Evolutionary conservation across 2,329 filamentous ascomycete species (phyloP).

Genomic region (Aspergillus sp.): DNA sequence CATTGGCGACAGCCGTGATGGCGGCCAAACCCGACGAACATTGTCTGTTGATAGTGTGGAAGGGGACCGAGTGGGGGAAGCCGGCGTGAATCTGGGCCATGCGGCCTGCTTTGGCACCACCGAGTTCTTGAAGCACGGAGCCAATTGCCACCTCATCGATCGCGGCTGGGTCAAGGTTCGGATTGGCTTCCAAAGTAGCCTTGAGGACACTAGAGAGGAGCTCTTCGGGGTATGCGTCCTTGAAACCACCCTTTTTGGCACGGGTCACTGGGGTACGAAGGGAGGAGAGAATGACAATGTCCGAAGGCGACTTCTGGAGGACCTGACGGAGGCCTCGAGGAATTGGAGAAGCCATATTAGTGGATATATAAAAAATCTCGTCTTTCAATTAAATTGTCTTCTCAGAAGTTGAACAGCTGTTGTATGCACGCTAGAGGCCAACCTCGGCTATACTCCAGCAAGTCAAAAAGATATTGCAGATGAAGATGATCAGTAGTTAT

Average conservation of each 20-base stretch:
- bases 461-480: constrained; percentile 30
- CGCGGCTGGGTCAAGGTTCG: constrained; percentile 68
- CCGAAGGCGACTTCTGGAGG: constrained; percentile 71
- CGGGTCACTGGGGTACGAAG: constrained; percentile 86
- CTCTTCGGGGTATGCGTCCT: constrained; percentile 52
- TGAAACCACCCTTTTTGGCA: constrained; percentile 83
- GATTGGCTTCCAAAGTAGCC: constrained; percentile 1
- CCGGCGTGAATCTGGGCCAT: constrained; percentile 82
- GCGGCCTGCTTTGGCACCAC: constrained; percentile 79
- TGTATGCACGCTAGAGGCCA: background rate
- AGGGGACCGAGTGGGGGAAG: constrained; percentile 64
- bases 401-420: too few relatives aligned
- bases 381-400: too few relatives aligned
- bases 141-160: constrained; percentile 76
- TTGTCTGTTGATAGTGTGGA: constrained; percentile 86
- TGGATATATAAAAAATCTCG: background rate
- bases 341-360: constrained; percentile 44
- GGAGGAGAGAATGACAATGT: constrained; percentile 86
- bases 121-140: constrained; percentile 64
- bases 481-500: constrained; percentile 29
- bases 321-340: constrained; percentile 69
- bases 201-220: constrained; percentile 13
- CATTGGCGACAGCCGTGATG: constrained; percentile 67
- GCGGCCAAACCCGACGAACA: constrained; percentile 75
- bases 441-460: background rate